Evolutionary conservation across 352 stramenopile species (phyloP).

Genomic region (Elongisporangium undulatum): DNA sequence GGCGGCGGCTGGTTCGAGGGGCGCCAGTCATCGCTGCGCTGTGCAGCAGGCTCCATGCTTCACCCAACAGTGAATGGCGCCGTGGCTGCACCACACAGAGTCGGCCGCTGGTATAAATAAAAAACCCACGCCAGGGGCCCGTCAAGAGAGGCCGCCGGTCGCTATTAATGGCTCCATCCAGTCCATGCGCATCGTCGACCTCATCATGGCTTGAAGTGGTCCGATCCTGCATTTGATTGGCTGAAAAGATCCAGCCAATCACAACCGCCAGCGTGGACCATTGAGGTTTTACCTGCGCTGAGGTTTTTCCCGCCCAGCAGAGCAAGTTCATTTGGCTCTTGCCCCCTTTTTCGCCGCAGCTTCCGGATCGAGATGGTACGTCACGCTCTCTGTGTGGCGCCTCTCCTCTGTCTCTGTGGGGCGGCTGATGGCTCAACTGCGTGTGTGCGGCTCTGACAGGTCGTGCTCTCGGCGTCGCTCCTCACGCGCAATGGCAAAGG

Average conservation of each 20-base stretch:
- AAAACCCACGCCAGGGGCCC: not conserved
- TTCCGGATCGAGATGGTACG: constrained; percentile 3
- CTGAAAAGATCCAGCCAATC: constrained; percentile 4
- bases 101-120: not conserved
- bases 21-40: not conserved
- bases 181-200: too few relatives aligned
- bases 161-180: not conserved
- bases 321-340: constrained; percentile 11
- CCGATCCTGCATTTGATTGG: constrained; percentile 1
- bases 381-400: not conserved
- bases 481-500: constrained; percentile 94
- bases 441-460: constrained; percentile 36
- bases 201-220: not conserved
- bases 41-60: not conserved
- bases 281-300: not conserved
- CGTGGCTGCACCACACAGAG: not conserved
- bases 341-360: not conserved
- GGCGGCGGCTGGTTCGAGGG: not conserved
- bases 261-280: constrained; percentile 3
- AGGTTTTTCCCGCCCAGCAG: constrained; percentile 12
- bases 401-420: not conserved
- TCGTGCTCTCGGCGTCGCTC: constrained; percentile 95
- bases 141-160: not conserved
- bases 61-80: not conserved
- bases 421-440: constrained; percentile 1